phyloP scores from a whole-genome alignment of 2,329 filamentous ascomycete genomes.

The Amylocarpus encephaloides region DNA sequence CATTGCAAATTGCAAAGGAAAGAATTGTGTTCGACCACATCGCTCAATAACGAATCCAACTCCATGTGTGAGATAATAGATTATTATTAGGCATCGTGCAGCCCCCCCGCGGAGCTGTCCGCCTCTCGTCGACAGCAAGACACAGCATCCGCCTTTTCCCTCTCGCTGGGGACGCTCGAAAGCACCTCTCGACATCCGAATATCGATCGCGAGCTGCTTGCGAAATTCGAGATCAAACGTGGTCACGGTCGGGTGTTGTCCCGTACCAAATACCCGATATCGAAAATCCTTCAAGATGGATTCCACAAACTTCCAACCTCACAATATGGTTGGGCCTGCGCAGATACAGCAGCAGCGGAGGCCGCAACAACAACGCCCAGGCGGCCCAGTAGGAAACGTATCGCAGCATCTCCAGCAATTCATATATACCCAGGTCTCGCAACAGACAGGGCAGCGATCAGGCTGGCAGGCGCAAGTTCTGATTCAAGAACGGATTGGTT shows the following conservation, averaged over 20 bases:
- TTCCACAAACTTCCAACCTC: conserved; percentile 29
- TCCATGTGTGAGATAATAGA: conserved; percentile 25
- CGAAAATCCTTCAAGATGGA: conserved; percentile 26
- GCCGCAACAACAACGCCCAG: conserved; percentile 19
- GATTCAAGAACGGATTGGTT: conserved; percentile 26
- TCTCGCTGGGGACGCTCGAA: conserved; percentile 2
- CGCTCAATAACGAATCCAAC: conserved; percentile 25
- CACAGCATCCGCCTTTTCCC: conserved; percentile 10
- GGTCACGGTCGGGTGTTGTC: conserved; percentile 21
- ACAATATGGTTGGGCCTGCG: conserved; percentile 25
- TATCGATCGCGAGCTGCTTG: conserved; percentile 8
- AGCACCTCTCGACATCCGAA: conserved; percentile 1
- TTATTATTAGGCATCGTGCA: conserved; percentile 24
- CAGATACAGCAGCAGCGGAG: conserved; percentile 27
- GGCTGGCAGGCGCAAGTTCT: conserved; percentile 27
- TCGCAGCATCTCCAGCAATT: conserved; percentile 22
- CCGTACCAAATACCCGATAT: conserved; percentile 14
- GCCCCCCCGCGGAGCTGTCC: conserved; percentile 21
- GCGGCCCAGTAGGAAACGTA: conserved; percentile 6
- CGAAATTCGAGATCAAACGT: conserved; percentile 6
- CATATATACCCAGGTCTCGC: conserved; percentile 24
- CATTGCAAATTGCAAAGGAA: conserved; percentile 28
- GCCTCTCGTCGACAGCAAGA: conserved; percentile 23
- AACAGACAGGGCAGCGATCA: conserved; percentile 19
- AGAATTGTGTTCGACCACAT: conserved; percentile 15